Base-by-base conservation (phyloP, 768 basidiomycete genomes). In the Coprinopsis marcescibilis region DNA sequence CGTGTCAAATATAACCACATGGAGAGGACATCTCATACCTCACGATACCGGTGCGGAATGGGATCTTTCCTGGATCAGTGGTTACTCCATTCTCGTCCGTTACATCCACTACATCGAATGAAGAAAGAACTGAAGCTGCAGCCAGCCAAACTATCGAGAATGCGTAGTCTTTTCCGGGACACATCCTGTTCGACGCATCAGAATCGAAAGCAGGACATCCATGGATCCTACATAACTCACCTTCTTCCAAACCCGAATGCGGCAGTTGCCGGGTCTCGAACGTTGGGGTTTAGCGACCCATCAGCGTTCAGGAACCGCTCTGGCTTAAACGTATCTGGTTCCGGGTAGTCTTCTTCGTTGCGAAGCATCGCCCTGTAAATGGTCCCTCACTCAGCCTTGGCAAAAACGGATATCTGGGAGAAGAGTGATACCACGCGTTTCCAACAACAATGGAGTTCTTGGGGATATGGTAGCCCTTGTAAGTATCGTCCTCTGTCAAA, bases 401-500 rank as follows among this genome's bases (percentile, higher is more conserved):
- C 3, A 46, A 2, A 8, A 25, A 38, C 17, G 26, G 19, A n/a
- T 25, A 5, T n/a, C 8, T 3, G 36, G 7, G 20, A 27, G 5
- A 33, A n/a, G 20, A 14, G 11, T 45, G 52, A 11, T 45, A 60
- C 64, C 64, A 64, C 25, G 57, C 52, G 38, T 67, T 65, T 3
- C 51, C 56, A 45, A 64, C 47, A 15, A 65, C 55, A 1, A 61
- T 50, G 14, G 57, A 59, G 19, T 24, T 13, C 19, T 34, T 13
- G 15, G n/a, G 19, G 7, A 45, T 43, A n/a, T 36, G 26, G n/a
- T 17, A 44, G 24, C 39, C 14, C 33, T 24, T 13, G 17, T 37
- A 41, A 13, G 64, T 55, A 49, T 78, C 76, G 37, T 78, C 73
- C 46, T 64, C 59, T 6, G 53, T 60, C 3, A 55, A 45, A 27